Base-by-base conservation (phyloP, 805 yeast species). In the Blastobotrys mokoenaii region DNA sequence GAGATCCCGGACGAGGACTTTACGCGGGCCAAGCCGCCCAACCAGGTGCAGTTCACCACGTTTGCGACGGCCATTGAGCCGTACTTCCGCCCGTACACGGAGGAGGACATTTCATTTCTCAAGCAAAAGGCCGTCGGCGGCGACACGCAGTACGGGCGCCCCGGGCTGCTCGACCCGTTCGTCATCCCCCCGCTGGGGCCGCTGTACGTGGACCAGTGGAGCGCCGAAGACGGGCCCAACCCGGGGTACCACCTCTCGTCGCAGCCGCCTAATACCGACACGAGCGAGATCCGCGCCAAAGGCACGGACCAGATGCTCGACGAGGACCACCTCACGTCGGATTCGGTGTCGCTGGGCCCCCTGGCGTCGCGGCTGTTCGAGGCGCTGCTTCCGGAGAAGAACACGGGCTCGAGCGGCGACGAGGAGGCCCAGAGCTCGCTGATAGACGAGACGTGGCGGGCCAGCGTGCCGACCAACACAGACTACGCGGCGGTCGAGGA, bases 1-100 rank as follows among this genome's bases (percentile, higher is more conserved):
- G 77, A 72, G 31, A 80, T 88, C 20, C 98, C 98, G 9, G 80
- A 84, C 61, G 74, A 73, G 46, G 97, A 93, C 63, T 87, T 85
- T 54, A 81, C 96, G 3, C 78, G 79, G 50, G 77, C 81, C 11
- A 90, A 89, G 57, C 89, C 89, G 15, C 65, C 87, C 2, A 90
- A 87, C 62, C 98, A 93, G 66, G 93, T 90, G 14, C 96, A 88
- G 58, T 88, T 84, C 60, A 72, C 84, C 10, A 89, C 98, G 0
- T 93, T 85, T 60, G 83, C 85, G 52, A 67, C 89, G 1, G 86
- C 82, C 53, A 74, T 88, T 32, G 98, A 93, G 61, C 84, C 89
- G 27, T 90, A 77, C 60, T 89, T 82, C 66, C 72, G 95, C 50
- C 74, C 76, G 2, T 85, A 77, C 54, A 68, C 72, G 14, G 95